phyloP scores from a whole-genome alignment of 345 rosid genomes.

The Durio zibethinus region DNA sequence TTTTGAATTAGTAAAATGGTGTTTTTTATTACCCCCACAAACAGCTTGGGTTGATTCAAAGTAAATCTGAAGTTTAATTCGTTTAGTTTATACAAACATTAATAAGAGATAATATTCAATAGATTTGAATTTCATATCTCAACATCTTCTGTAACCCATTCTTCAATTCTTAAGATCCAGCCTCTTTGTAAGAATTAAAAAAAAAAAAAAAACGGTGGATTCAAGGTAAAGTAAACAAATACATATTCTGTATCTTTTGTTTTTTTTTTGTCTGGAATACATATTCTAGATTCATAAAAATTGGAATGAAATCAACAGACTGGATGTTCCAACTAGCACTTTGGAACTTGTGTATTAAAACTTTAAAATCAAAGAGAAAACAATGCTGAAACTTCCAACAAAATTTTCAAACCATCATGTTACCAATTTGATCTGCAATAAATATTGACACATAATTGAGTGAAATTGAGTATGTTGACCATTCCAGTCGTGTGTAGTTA shows the following conservation, averaged over 20 bases:
- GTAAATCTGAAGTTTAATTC: not conserved
- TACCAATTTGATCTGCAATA: too few species aligned
- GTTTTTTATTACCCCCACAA: not conserved
- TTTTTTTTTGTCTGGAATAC: too few species aligned
- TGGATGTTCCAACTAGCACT: conserved; percentile 7
- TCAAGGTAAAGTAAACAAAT: not conserved
- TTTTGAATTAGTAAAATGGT: not conserved
- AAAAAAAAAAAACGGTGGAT: not conserved
- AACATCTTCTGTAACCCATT: too few species aligned
- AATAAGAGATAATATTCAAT: too few species aligned
- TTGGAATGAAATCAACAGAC: not conserved
- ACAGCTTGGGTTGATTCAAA: not conserved
- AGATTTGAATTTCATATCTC: too few species aligned
- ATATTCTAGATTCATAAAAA: not conserved
- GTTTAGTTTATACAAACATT: not conserved
- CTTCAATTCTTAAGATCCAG: too few species aligned
- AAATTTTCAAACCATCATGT: conserved; percentile 9
- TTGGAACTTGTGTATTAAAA: conserved; percentile 7
- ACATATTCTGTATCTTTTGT: too few species aligned
- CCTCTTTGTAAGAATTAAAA: too few species aligned
- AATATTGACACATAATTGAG: too few species aligned
- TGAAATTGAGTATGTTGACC: too few species aligned
- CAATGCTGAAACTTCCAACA: conserved; percentile 12
- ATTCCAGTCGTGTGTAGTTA: not conserved
- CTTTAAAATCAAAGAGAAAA: not conserved